Base-by-base conservation (phyloP, 2,329 filamentous ascomycete genomes). In the Colletotrichum falcatum region DNA sequence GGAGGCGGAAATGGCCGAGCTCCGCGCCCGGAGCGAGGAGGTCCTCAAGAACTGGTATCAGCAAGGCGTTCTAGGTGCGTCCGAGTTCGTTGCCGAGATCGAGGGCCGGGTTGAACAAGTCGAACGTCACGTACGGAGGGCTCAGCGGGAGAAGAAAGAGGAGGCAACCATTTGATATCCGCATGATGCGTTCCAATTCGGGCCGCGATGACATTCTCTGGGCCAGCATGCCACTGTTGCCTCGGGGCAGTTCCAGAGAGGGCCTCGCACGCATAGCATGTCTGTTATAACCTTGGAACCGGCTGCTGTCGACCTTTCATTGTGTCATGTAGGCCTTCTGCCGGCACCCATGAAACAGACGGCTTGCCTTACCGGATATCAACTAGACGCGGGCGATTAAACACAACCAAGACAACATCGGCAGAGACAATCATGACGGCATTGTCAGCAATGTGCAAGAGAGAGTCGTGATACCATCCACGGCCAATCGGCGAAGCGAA, bases 11-110 rank as follows among this genome's bases (percentile, higher is more conserved):
- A 87, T 93, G 72, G 87, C 87, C 28, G 88, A 88, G 78, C 85
- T 92, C 77, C 86, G 89, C 78, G 86, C 81, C 72, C 86, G 86
- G 73, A 95, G 87, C 81, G 92, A 90, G 79, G 79, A 79, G 72
- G 82, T 88, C 30, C 81, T 94, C 70, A 87, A 91, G 73, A 81
- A 84, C 44, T 97, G 94, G 91, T 94, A 95, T 80, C 90, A 94
- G 78, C 83, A 88, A 30, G 89, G 90, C 4, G 85, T 96, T 53
- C 82, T 97, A 58, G 86, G 87, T 14, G 89, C 89, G 74, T 91
- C 91, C 0, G 88, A 90, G 74, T 87, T 88, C 68, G 91, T 94
- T 82, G 91, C 91, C 28, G 89, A 91, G 61, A 89, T 91, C 77
- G 92, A 97, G 80, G 86, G 88, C 42, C 85, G 92, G 60, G 79